Evolutionary conservation across 116 monocot species (phyloP), one percentile per base, ranked within the genome.

Genomic region (Posidonia oceanica): DNA sequence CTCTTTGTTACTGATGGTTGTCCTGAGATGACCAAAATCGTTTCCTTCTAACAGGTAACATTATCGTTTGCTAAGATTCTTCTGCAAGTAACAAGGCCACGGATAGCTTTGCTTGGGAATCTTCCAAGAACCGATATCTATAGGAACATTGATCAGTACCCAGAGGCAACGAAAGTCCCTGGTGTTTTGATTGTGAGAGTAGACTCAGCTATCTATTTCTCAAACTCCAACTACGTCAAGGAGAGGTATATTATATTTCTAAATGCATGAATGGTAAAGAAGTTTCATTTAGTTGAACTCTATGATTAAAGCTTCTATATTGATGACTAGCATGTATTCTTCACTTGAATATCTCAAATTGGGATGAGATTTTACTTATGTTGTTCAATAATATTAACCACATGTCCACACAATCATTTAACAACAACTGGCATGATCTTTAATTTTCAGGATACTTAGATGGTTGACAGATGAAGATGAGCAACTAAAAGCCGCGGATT

Each of bases 41-140:
- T 52, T 52, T 22, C 36, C 18, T 41, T 11, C 64, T 48, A 13
- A 52, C 71, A 96, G 96, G 87, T 96, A 4, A 21, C 72, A 0
- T 81, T 96, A 72, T 96, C 96, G 61, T 80, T 96, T 52, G 84
- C 84, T 8, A 91, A 89, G 76, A 89, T 96, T 60, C 89, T 96
- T 60, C 80, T 96, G 15, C 91, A 96, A 82, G 91, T 89, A 14
- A 96, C 91, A 52, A 81, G 96, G 58, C 91, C 96, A 57, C 81
- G 85, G 40, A 96, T 82, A 52, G 89, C 83, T 52, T 57, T 96
- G 29, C 85, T 96, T 5, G 89, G 96, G 7, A 96, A 89, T 64
- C 83, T 96, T 16, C 96, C 88, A 52, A 52, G 83, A 39, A 89
- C 89, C 61, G 69, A 18, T 13, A 71, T 96, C 21, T 96, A 89